phyloP scores from a whole-genome alignment of 2,329 filamentous ascomycete species.

The Colletotrichum gloeosporioides region DNA sequence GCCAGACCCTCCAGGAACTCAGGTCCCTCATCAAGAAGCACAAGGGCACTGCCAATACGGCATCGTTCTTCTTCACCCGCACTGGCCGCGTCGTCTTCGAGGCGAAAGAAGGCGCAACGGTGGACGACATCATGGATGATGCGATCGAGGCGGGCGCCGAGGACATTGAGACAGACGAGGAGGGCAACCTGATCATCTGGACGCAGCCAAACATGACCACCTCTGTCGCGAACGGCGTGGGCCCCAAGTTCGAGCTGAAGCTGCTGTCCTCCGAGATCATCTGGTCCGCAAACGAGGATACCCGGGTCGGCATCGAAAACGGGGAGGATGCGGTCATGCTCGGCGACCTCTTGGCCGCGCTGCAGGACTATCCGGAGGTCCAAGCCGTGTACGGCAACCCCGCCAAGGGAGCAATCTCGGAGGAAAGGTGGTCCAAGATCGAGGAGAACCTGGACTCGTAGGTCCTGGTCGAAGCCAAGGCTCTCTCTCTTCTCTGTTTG shows the following conservation, averaged over 20 bases:
- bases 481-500: neutral
- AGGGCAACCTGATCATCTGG: conserved; percentile 22
- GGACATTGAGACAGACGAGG: conserved; percentile 60
- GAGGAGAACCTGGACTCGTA: conserved; percentile 48
- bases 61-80: conserved; percentile 81
- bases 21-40: conserved; percentile 72
- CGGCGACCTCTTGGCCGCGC: conserved; percentile 59
- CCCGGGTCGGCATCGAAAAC: conserved; percentile 67
- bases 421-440: conserved; percentile 60
- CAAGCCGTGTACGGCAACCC: conserved; percentile 82
- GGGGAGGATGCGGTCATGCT: conserved; percentile 62
- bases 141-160: conserved; percentile 86
- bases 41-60: conserved; percentile 71
- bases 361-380: conserved; percentile 75
- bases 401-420: conserved; percentile 52
- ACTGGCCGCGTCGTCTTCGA: conserved; percentile 78
- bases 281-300: conserved; percentile 85
- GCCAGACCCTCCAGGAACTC: conserved; percentile 75
- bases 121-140: conserved; percentile 79
- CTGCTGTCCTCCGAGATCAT: conserved; percentile 81
- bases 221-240: conserved; percentile 16
- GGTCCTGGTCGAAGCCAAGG: neutral
- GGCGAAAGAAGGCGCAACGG: conserved; percentile 48
- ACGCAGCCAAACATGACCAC: conserved; percentile 24
- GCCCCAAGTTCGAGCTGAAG: conserved; percentile 63